phyloP scores from a whole-genome alignment of 176 grass and related monocot genomes.

The Guadua angustifolia region DNA sequence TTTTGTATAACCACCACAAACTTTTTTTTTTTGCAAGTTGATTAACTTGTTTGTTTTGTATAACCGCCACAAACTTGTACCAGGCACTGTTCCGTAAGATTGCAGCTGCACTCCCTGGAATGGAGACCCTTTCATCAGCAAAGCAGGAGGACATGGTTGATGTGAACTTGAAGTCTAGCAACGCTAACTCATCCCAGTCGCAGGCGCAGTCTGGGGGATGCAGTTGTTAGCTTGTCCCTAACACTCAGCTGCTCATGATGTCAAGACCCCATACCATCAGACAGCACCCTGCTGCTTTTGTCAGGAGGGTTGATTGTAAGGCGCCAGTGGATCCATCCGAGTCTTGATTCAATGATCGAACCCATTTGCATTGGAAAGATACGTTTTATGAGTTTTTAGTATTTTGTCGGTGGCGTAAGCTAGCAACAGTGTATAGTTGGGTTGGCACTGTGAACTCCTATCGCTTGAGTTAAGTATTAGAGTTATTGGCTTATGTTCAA shows the following conservation, averaged over 20 bases:
- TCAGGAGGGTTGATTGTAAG: slow-evolving; percentile 43
- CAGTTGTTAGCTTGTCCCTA: slow-evolving; percentile 62
- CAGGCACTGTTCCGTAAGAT: slow-evolving; percentile 98
- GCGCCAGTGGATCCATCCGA: slow-evolving; percentile 46
- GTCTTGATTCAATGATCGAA: slow-evolving; percentile 39
- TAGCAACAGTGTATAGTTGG: slow-evolving; percentile 75
- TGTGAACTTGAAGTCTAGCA: slow-evolving; percentile 83
- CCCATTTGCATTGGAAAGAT: slow-evolving; percentile 61
- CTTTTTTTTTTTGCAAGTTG: slow-evolving; percentile 5
- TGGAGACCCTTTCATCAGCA: slow-evolving; percentile 89
- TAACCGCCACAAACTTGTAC: slow-evolving; percentile 22
- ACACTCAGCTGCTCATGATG: slow-evolving; percentile 41
- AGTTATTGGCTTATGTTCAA: slow-evolving; percentile 50
- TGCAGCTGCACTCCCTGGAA: slow-evolving; percentile 91
- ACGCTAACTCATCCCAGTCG: slow-evolving; percentile 73
- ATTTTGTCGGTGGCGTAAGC: slow-evolving; percentile 59
- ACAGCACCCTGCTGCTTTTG: slow-evolving; percentile 37
- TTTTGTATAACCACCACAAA: slow-evolving; percentile 24
- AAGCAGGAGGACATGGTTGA: slow-evolving; percentile 98
- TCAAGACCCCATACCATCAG: slow-evolving; percentile 31
- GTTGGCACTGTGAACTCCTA: slow-evolving; percentile 56
- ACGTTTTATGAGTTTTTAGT: slow-evolving; percentile 56
- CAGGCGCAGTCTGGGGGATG: slow-evolving; percentile 84
- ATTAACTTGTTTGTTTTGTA: slow-evolving; percentile 18
- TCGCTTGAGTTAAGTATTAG: slow-evolving; percentile 47